A percentile compares a stretch with the other conserved stretches of the same genome.
These are phyloP conservation scores for Macroventuria anomochaeta DNA, from an alignment of 2,329 filamentous ascomycete genomes.

Conservation along the genomic window DNA sequence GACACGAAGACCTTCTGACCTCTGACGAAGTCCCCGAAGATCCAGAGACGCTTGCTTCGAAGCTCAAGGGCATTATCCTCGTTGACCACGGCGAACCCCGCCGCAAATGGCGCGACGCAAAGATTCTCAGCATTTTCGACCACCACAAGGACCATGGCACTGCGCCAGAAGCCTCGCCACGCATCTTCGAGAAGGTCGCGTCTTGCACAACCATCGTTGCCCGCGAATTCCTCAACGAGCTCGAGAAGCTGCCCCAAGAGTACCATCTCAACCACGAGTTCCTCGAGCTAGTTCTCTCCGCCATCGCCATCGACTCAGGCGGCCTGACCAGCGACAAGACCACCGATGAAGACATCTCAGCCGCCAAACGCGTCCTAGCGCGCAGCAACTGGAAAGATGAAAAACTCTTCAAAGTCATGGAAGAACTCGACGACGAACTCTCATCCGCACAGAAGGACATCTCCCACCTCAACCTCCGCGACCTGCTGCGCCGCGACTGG, in stretches of 20 bases:
- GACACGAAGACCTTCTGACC: conserved; percentile 56
- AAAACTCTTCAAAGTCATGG: conserved; percentile 52
- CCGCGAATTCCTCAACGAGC: conserved; percentile 56
- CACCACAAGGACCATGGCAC: conserved; percentile 55
- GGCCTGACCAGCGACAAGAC: conserved; percentile 48
- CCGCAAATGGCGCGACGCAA: conserved; percentile 53
- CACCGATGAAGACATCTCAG: conserved; percentile 50
- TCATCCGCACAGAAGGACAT: conserved; percentile 54
- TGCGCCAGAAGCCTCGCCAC: conserved; percentile 52
- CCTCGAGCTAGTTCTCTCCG: conserved; percentile 56
- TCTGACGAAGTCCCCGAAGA: conserved; percentile 57
- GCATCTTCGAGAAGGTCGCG: conserved; percentile 54
- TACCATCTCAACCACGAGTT: conserved; percentile 59
- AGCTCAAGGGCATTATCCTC: conserved; percentile 55
- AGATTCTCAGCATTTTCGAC: conserved; percentile 56
- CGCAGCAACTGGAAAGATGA: conserved; percentile 53
- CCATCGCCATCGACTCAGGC: conserved; percentile 56
- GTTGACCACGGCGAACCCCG: conserved; percentile 55
- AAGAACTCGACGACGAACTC: conserved; percentile 51
- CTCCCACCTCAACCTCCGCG: conserved; percentile 50
- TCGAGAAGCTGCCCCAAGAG: conserved; percentile 52
- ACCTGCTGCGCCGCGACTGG: conserved; percentile 57
- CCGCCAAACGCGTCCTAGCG: conserved; percentile 49
- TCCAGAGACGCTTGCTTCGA: conserved; percentile 52
- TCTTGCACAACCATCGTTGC: conserved; percentile 57